These are phyloP conservation scores for Isoetes taiwanensis DNA, from an alignment of 75 land plant genomes.

Conservation along the genomic window DNA sequence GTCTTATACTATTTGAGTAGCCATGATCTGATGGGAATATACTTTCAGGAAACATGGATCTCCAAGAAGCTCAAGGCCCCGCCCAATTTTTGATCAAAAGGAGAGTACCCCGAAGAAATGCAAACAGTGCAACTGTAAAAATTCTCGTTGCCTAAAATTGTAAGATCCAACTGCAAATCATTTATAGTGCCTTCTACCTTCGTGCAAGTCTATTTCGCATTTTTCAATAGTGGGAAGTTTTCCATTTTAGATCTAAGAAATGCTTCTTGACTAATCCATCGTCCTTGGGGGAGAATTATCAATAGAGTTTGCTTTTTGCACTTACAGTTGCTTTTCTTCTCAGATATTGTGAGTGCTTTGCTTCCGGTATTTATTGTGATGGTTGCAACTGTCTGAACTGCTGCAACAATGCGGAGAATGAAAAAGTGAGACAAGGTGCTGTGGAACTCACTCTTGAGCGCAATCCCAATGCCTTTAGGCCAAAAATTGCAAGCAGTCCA, in stretches of 20 bases:
- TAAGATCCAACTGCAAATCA: constrained; percentile 20
- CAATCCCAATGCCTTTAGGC: constrained; percentile 93
- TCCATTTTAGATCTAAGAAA: neutral
- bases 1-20: neutral
- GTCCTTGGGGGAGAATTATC: neutral
- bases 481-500: constrained; percentile 94
- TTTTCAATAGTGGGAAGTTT: neutral
- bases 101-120: constrained; percentile 87
- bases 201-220: neutral
- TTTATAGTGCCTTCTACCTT: neutral
- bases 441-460: constrained; percentile 90
- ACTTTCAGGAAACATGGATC: constrained; percentile 16
- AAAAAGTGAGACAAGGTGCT: constrained; percentile 72
- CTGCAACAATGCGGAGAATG: constrained; percentile 87
- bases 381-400: constrained; percentile 96
- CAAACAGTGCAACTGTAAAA: constrained; percentile 90
- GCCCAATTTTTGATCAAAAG: constrained; percentile 39
- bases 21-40: neutral
- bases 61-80: constrained; percentile 37
- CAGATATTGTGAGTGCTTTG: constrained; percentile 99
- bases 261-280: too few relatives aligned
- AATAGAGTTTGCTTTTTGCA: neutral
- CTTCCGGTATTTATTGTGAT: constrained; percentile 92
- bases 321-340: neutral
- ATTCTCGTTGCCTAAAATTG: constrained; percentile 89